Evolutionary conservation across 2,329 filamentous ascomycete genomes (phyloP).

Genomic region (Phialocephala sp.): DNA sequence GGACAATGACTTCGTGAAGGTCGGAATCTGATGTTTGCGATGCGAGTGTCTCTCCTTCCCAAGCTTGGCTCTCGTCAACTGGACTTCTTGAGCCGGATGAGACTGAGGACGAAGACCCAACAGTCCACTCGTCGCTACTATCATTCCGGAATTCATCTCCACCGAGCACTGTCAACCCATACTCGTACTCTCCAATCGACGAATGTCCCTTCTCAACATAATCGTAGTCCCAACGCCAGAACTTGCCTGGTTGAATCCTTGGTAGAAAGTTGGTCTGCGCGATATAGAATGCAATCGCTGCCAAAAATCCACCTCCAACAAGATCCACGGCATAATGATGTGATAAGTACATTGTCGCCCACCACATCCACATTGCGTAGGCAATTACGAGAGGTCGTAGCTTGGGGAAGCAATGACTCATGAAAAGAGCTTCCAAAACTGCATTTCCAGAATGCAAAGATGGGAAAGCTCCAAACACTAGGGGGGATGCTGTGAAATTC

Average conservation of each 20-base stretch:
- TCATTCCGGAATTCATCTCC: slow-evolving; percentile 42
- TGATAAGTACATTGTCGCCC: slow-evolving; percentile 97
- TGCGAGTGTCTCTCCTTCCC: slow-evolving; percentile 61
- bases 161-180: slow-evolving; percentile 48
- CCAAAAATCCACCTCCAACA: slow-evolving; percentile 81
- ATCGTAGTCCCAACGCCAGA: slow-evolving; percentile 93
- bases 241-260: slow-evolving; percentile 81
- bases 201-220: slow-evolving; percentile 83
- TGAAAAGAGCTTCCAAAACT: slow-evolving; percentile 87
- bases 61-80: slow-evolving; percentile 61
- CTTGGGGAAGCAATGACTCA: slow-evolving; percentile 89
- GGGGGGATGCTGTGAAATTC: slow-evolving; percentile 85
- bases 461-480: slow-evolving; percentile 95
- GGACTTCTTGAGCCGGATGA: slow-evolving; percentile 44
- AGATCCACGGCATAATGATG: slow-evolving; percentile 97
- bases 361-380: slow-evolving; percentile 95
- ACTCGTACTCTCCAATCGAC: slow-evolving; percentile 59
- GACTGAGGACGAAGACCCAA: slow-evolving; percentile 74
- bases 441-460: slow-evolving; percentile 90
- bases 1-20: slow-evolving; percentile 40
- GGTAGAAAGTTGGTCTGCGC: slow-evolving; percentile 82
- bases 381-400: slow-evolving; percentile 79
- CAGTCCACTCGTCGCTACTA: slow-evolving; percentile 87
- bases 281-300: slow-evolving; percentile 81
- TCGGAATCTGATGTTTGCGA: slow-evolving; percentile 43